Evolutionary conservation across 768 basidiomycete genomes (phyloP).

Genomic region (Lactifluus piperatus): DNA sequence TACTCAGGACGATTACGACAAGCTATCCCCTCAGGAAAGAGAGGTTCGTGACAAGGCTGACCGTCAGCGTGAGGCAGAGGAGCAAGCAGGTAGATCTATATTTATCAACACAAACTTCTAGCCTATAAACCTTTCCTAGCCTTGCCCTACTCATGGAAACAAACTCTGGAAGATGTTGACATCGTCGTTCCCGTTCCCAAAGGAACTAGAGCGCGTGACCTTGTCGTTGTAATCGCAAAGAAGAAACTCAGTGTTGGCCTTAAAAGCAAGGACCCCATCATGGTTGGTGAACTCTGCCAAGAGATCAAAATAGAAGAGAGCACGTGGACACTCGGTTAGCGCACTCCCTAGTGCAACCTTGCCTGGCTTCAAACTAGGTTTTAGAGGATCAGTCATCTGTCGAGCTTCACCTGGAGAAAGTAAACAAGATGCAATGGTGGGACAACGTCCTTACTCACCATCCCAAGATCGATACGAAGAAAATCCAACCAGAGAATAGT

Average conservation of each 20-base stretch:
- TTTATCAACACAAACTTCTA: slow-evolving; percentile 21
- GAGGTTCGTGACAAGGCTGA: slow-evolving; percentile 62
- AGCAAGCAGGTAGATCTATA: slow-evolving; percentile 69
- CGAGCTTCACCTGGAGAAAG: slow-evolving; percentile 75
- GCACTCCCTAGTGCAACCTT: slow-evolving; percentile 12
- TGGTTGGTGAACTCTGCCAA: slow-evolving; percentile 86
- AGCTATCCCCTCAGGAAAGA: slow-evolving; percentile 66
- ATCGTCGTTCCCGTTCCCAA: slow-evolving; percentile 76
- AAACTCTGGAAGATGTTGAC: slow-evolving; percentile 83
- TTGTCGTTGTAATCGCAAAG: slow-evolving; percentile 68
- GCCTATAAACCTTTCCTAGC: slow-evolving; percentile 34
- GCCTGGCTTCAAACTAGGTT: not conserved
- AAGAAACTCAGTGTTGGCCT: slow-evolving; percentile 75
- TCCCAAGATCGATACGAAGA: slow-evolving; percentile 93
- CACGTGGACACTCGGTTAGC: slow-evolving; percentile 88
- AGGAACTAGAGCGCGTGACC: slow-evolving; percentile 75
- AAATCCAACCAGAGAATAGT: slow-evolving; percentile 92
- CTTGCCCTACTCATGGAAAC: slow-evolving; percentile 87
- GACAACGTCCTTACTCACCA: slow-evolving; percentile 92
- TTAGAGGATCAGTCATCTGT: slow-evolving; percentile 72
- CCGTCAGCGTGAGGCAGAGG: slow-evolving; percentile 57
- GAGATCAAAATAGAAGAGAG: slow-evolving; percentile 96
- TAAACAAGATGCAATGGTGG: slow-evolving; percentile 93
- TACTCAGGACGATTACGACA: slow-evolving; percentile 53
- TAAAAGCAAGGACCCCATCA: slow-evolving; percentile 77